Evolutionary conservation across 2,329 filamentous ascomycete genomes (phyloP), one percentile per base, ranked within the genome.

Genomic region (Diaporthe sp.): DNA sequence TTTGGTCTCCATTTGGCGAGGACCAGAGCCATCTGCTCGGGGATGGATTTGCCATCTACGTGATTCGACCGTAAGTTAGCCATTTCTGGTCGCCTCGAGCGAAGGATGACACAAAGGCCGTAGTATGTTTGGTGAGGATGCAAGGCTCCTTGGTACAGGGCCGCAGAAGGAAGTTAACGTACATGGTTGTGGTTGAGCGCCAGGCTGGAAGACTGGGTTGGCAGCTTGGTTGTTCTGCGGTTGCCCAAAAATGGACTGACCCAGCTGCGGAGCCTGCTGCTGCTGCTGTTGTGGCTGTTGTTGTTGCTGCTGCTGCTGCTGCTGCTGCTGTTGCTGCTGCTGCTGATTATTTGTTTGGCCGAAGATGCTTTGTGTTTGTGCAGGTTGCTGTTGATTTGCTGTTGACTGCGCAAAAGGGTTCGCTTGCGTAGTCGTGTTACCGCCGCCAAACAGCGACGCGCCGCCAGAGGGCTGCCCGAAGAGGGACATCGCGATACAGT

Each of bases 1-100:
- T 88, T 84, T 1, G 94, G 92, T 77, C 94, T 89, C 94, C 94
- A 97, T 85, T 96, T 95, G 76, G 91, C 87, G 71, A 91, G 86
- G 55, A 97, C 88, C 37, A 92, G 87, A 76, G 89, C 87, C 82
- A 96, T 94, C 82, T 96, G 94, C 74, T 95, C 92, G 28, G 91
- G 88, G 59, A 96, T 90, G 65, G 92, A 91, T 82, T 95, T 95
- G 81, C 95, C 93, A 79, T 88, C 91, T 92, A 44, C 81, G 77
- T 61, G 34, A 42, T 39, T 44, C 17, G 13, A 34, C 39, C 51
- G 15, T 19, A 65, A 19, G 58, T 73, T 39, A 73, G 71, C 71
- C 71, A 17, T 69, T 42, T 59, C 10, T 68, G 58, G 72, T 67
- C 55, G 57, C 37, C 25, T 3, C 62, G 25, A 51, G 22, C 4